Conservation (phyloP, 140 eudicot genomes). For the Flaveria floridana region DNA sequence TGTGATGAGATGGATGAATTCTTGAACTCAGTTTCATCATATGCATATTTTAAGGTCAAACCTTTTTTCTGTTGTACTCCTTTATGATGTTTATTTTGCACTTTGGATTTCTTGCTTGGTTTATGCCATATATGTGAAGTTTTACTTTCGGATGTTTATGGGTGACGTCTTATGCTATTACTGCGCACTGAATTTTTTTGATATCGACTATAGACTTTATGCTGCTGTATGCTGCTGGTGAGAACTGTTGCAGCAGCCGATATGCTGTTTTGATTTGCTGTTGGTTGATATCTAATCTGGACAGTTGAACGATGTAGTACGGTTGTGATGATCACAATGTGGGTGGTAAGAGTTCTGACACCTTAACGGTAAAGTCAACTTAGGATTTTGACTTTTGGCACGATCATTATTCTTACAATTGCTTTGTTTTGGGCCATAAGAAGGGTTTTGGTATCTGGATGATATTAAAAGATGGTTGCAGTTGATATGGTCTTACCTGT, state of each 20-base stretch:
- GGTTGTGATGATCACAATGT: conserved; percentile 34
- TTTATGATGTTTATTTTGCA: not conserved
- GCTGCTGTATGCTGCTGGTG: conserved; percentile 64
- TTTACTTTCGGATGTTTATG: conserved; percentile 18
- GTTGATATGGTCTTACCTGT: conserved; percentile 33
- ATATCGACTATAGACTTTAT: conserved; percentile 46
- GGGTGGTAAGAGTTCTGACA: not conserved
- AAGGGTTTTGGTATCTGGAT: conserved; percentile 44
- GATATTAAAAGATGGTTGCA: conserved; percentile 40
- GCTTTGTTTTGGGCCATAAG: conserved; percentile 25
- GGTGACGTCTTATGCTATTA: not conserved
- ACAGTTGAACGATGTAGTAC: conserved; percentile 37
- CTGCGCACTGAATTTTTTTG: conserved; percentile 25
- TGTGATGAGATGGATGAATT: conserved; percentile 35
- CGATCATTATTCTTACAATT: conserved; percentile 13
- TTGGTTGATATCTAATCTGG: conserved; percentile 48
- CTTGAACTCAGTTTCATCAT: conserved; percentile 33
- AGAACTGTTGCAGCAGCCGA: conserved; percentile 59
- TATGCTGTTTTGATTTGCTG: conserved; percentile 60
- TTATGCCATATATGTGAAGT: not conserved
- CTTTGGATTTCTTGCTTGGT: conserved; percentile 28
- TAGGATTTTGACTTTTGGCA: conserved; percentile 30
- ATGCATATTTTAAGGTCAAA: conserved; percentile 49
- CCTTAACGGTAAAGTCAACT: conserved; percentile 32
- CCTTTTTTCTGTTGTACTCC: conserved; percentile 27